These are phyloP conservation scores for Ophiocordyceps robertsii DNA, from an alignment of 2,329 filamentous ascomycete species.

Conservation along the genomic window DNA sequence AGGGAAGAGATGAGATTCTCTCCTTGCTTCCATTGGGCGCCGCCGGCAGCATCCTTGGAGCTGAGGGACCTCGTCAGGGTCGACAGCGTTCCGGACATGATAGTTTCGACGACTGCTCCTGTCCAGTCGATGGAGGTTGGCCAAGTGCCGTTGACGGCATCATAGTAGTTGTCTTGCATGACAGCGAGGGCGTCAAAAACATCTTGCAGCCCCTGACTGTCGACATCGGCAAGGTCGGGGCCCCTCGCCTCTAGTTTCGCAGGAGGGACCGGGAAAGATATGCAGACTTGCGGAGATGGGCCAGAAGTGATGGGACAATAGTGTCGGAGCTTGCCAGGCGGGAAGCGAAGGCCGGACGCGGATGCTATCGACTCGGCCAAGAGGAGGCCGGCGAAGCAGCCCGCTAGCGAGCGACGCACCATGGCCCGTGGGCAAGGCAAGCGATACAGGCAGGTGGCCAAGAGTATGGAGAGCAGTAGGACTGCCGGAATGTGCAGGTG, in stretches of 20 bases:
- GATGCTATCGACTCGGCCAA: background rate
- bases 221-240: background rate
- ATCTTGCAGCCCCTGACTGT: conserved; percentile 24
- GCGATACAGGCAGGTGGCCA: background rate
- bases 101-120: conserved; percentile 68
- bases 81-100: conserved; percentile 58
- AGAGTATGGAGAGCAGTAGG: background rate
- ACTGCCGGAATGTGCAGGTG: too few species aligned
- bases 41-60: conserved; percentile 19
- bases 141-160: conserved; percentile 68
- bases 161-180: conserved; percentile 70
- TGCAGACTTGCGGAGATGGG: background rate
- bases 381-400: background rate
- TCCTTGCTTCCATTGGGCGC: conserved; percentile 31
- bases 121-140: conserved; percentile 88
- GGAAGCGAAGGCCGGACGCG: background rate
- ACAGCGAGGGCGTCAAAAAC: conserved; percentile 54
- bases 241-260: background rate
- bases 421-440: background rate
- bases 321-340: background rate
- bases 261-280: background rate
- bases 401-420: background rate
- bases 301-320: background rate
- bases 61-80: conserved; percentile 48
- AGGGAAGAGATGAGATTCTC: conserved; percentile 75